Percentiles rank a stretch among this genome's conserved stretches.
Conservation (phyloP, 768 basidiomycete genomes). For the Leccinum broughii region DNA sequence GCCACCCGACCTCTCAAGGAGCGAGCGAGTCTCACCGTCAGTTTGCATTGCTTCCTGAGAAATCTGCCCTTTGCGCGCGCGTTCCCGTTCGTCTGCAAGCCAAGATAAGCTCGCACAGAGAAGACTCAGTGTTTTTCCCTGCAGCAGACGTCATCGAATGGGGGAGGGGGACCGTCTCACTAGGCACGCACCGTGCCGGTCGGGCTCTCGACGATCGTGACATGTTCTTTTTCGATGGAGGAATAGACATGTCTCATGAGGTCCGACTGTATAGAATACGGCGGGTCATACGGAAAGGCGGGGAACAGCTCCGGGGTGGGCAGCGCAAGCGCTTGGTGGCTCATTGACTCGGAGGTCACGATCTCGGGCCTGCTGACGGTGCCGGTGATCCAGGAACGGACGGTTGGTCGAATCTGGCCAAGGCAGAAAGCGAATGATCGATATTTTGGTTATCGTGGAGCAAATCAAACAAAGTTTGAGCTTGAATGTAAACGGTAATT, state of each 20-base stretch:
- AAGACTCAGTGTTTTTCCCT: conserved; percentile 88
- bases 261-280: conserved; percentile 81
- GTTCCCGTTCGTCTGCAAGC: conserved; percentile 67
- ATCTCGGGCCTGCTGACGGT: neutral
- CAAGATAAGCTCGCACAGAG: conserved; percentile 76
- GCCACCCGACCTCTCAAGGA: conserved; percentile 24
- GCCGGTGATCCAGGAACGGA: conserved; percentile 15
- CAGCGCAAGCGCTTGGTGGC: conserved; percentile 36
- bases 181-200: conserved; percentile 72
- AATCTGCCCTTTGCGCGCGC: conserved; percentile 67
- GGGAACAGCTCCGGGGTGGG: conserved; percentile 68
- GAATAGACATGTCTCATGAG: conserved; percentile 88
- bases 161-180: conserved; percentile 41
- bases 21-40: conserved; percentile 23
- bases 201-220: conserved; percentile 86
- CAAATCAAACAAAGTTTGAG: too few species aligned
- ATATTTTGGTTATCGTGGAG: conserved; percentile 8
- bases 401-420: conserved; percentile 1
- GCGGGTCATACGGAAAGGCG: conserved; percentile 80
- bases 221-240: conserved; percentile 69
- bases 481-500: too few species aligned
- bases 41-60: conserved; percentile 30
- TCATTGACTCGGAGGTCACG: conserved; percentile 7
- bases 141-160: conserved; percentile 1
- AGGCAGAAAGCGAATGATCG: conserved; percentile 7